Evolutionary conservation across 805 yeast species (phyloP), one percentile per base, ranked within the genome.

Genomic region (Wickerhamomyces canadensis): DNA sequence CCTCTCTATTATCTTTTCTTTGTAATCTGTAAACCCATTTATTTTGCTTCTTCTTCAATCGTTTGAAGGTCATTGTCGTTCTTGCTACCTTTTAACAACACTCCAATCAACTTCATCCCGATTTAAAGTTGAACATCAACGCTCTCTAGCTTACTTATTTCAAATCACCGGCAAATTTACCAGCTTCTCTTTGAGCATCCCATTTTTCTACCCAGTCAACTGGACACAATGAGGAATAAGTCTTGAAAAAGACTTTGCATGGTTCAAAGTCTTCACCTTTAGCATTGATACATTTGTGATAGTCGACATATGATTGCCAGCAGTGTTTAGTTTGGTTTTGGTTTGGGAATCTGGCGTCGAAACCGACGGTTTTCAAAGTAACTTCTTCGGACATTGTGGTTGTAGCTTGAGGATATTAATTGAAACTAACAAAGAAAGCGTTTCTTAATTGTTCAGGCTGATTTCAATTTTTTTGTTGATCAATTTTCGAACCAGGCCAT

Each of bases 211-310:
- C 73, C 95, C 95, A 85, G 52, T 80, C 83, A 40, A 75, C 70
- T 42, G 95, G 95, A 62, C 95, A 85, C 58, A 85, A 72, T 18
- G 96, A 77, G 54, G 83, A 77, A 76, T 76, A 93, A 40, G 97
- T 86, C 67, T 78, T 83, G 80, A 78, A 85, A 74, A 93, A 93
- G 55, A 85, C 89, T 69, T 88, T 76, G 70, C 98, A 93, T 60
- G 98, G 98, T 57, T 89, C 95, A 61, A 93, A 93, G 45, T 89
- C 98, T 70, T 91, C 97, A 61, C 98, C 98, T 72, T 91, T 91
- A 51, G 89, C 87, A 58, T 80, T 84, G 62, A 93, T 78, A 74
- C 98, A 93, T 68, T 88, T 89, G 82, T 84, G 93, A 80, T 91
- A 93, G 69, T 93, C 98, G 58, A 93, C 87, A 72, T 91, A 93